Conservation (phyloP, 306 rosid genomes). For the Leucaena leucocephala region DNA sequence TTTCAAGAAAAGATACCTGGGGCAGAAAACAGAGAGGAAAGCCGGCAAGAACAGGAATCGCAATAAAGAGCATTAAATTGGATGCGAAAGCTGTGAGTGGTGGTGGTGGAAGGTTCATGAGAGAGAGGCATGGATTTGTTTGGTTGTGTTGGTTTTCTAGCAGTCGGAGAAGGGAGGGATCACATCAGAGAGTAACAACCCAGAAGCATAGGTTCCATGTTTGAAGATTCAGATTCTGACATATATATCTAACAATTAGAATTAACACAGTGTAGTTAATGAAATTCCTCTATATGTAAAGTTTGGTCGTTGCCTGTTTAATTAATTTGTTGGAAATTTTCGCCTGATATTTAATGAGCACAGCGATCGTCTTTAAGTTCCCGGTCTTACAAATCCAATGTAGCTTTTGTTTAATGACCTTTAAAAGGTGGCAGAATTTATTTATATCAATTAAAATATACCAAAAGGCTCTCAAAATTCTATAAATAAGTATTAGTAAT, state of each 20-base stretch:
- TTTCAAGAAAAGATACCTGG: conserved; percentile 8
- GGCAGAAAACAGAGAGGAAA: conserved; percentile 33
- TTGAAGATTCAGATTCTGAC: neutral
- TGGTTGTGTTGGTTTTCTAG: neutral
- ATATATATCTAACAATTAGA: neutral
- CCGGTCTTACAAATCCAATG: too few species aligned
- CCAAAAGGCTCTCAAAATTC: too few species aligned
- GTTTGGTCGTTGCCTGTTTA: conserved; percentile 22
- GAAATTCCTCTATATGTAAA: conserved; percentile 11
- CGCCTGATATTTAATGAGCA: neutral
- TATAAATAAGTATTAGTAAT: too few species aligned
- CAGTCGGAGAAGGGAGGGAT: neutral
- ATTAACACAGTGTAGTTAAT: conserved; percentile 15
- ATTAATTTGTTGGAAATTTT: conserved; percentile 20
- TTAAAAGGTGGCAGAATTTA: too few species aligned
- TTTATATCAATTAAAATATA: too few species aligned
- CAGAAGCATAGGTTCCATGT: conserved; percentile 10
- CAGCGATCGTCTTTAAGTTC: conserved; percentile 2
- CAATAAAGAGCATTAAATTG: conserved; percentile 44
- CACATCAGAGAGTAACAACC: neutral
- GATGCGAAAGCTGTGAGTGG: conserved; percentile 37
- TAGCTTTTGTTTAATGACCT: too few species aligned
- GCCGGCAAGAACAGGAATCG: conserved; percentile 35
- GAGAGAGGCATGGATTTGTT: conserved; percentile 35
- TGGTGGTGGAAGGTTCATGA: conserved; percentile 25